Conservation (phyloP, 1,284 basidiomycete genomes). For the Trichosporon sp. region DNA sequence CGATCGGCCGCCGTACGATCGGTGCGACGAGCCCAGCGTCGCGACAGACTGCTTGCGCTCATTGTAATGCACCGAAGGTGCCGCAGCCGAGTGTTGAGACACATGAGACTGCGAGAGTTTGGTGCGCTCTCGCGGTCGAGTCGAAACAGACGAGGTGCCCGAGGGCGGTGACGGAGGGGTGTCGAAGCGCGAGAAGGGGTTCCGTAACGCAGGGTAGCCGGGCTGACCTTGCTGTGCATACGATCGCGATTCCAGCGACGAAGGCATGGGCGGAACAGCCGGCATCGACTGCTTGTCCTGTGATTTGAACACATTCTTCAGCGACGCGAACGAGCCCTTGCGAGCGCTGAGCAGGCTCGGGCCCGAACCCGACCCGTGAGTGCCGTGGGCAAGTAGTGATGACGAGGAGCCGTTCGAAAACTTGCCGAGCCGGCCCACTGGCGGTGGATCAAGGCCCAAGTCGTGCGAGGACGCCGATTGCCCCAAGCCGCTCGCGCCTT, state of each 20-base stretch:
- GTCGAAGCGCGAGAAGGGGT: slow-evolving; percentile 44
- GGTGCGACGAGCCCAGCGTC: slow-evolving; percentile 30
- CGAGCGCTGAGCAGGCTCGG: slow-evolving; percentile 52
- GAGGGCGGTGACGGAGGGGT: slow-evolving; percentile 31
- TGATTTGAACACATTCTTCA: slow-evolving; percentile 78
- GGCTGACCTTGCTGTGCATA: slow-evolving; percentile 19
- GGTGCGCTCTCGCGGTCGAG: not conserved
- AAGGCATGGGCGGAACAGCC: slow-evolving; percentile 36
- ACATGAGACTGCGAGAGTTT: not conserved
- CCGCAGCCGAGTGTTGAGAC: slow-evolving; percentile 6
- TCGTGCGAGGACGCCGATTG: slow-evolving; percentile 16
- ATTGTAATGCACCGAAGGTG: slow-evolving; percentile 12
- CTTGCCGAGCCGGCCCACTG: slow-evolving; percentile 29
- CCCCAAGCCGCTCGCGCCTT: not conserved
- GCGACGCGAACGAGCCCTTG: slow-evolving; percentile 78
- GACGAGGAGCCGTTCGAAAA: slow-evolving; percentile 48
- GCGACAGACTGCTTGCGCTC: slow-evolving; percentile 38
- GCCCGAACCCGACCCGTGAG: slow-evolving; percentile 9
- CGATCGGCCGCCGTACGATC: slow-evolving; percentile 38
- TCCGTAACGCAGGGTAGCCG: slow-evolving; percentile 43
- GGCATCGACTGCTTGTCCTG: slow-evolving; percentile 12
- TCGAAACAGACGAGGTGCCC: slow-evolving; percentile 5
- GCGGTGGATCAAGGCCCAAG: slow-evolving; percentile 8
- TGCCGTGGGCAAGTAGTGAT: slow-evolving; percentile 42
- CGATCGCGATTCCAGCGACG: slow-evolving; percentile 23